Base-by-base conservation (phyloP, 2,329 filamentous ascomycete genomes). In the Ophiocordyceps camponoti-leonardi region DNA sequence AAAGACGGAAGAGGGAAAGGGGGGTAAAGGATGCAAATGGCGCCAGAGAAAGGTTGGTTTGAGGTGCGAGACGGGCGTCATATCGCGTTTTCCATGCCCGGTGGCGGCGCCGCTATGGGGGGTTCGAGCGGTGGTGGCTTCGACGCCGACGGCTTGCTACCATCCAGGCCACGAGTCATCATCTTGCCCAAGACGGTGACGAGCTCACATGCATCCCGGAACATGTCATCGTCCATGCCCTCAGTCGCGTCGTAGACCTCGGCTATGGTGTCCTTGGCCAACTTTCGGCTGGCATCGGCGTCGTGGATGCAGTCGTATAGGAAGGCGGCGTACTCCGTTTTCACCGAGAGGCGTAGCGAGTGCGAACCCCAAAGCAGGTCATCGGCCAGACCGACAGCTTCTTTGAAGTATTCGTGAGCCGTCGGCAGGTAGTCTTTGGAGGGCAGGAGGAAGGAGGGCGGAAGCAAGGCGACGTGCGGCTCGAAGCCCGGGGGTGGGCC, bases 211-310 rank as follows among this genome's bases (percentile, higher is more conserved):
- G 88, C 86, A 60, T 96, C 92, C 51, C 83, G 78, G 58, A 95
- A 98, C 69, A 92, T 93, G 52, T 93, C 86, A 56, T 96, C 88
- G 48, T 93, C 86, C 78, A 96, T 90, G 19, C 85, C 86, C 61
- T 95, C 88, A 45, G 83, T 79, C 1, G 87, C 86, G 47, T 87
- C 83, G 58, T 95, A 95, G 1, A 95, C 90, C 54, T 94, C 86
- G 40, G 83, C 75, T 49, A 96, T 92, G 3, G 88, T 86, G 35
- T 80, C 73, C 55, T 85, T 82, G 12, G 92, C 90, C 14, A 95
- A 63, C 45, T 75, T 74, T 30, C 88, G 75, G 44, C 86, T 87
- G 33, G 71, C 77, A 20, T 88, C 80, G 42, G 75, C 70, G 54
- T 96, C 87, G 58, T 92, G 86, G 2, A 86, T 72, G 56, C 90